Evolutionary conservation across 805 yeast genomes (phyloP).

Genomic region (Lipomyces lipofer): DNA sequence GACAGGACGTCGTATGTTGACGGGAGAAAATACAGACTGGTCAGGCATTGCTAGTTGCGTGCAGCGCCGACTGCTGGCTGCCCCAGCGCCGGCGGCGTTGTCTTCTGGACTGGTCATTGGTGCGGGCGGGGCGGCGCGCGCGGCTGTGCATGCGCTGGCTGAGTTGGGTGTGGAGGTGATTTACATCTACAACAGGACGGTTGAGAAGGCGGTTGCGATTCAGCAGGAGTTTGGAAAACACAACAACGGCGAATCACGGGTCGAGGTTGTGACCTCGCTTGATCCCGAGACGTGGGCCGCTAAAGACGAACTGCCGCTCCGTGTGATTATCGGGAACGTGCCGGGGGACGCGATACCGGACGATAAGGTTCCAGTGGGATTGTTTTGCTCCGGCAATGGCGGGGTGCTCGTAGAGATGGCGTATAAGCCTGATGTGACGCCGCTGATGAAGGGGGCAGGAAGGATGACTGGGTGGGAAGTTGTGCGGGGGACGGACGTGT

Average conservation of each 20-base stretch:
- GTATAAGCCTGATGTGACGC: slow-evolving; percentile 85
- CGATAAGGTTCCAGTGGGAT: slow-evolving; percentile 5
- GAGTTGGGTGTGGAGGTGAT: slow-evolving; percentile 76
- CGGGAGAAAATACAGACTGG: slow-evolving; percentile 96
- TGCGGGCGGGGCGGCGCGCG: slow-evolving; percentile 97
- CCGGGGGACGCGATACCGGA: slow-evolving; percentile 25
- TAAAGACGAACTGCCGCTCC: slow-evolving; percentile 3
- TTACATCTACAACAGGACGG: slow-evolving; percentile 79
- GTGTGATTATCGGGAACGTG: slow-evolving; percentile 24
- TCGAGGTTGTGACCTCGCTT: slow-evolving; percentile 18
- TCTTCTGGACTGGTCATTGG: slow-evolving; percentile 82
- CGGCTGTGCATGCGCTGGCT: slow-evolving; percentile 85
- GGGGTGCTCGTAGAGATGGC: slow-evolving; percentile 78
- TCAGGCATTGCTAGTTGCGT: slow-evolving; percentile 77
- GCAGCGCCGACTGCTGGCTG: slow-evolving; percentile 40
- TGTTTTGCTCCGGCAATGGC: slow-evolving; percentile 9
- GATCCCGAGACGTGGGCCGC: slow-evolving; percentile 15
- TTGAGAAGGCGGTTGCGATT: slow-evolving; percentile 60
- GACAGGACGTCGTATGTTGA: slow-evolving; percentile 7
- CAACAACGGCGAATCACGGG: too few relatives aligned
- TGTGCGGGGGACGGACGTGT: slow-evolving; percentile 89
- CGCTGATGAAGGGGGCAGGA: slow-evolving; percentile 76
- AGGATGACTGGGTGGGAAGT: slow-evolving; percentile 60
- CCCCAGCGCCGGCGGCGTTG: slow-evolving; percentile 72
- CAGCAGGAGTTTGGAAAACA: slow-evolving; percentile 57